Evolutionary conservation across 2,329 filamentous ascomycete species (phyloP), one percentile per base, ranked within the genome.

Genomic region (Fusarium algeriense): DNA sequence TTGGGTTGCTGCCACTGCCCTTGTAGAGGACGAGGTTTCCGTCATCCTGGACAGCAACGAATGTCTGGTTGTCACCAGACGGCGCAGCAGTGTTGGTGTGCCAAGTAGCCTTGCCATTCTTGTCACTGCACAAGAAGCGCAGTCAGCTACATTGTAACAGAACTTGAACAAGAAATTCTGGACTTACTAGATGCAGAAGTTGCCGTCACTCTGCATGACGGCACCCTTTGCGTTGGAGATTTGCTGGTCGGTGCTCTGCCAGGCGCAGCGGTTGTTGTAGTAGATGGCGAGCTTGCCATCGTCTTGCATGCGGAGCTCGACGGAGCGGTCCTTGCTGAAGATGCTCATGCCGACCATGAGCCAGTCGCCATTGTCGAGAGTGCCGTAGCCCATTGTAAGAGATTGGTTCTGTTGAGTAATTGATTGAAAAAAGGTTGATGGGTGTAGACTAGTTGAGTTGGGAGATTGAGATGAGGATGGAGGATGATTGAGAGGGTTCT

Each of bases 261-360:
- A 65, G 15, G 41, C 23, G 14, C 49, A 63, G 13, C 17, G 41
- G 26, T 38, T 19, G 35, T 32, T 26, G 19, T 65, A 20, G 26
- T 65, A 65, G 32, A 64, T 26, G 32, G 59, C 62, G 7, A 65
- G 49, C 44, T 65, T 65, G 44, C 62, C 62, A 7, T 65, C 62
- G n/a, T 65, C 50, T 44, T 65, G 59, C 62, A 65, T 65, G 37
- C 59, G 59, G 32, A 65, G 62, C 44, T 65, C 62, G 8, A 64
- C 50, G 7, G 59, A 46, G 20, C 62, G 49, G 2, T 65, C 32
- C n/a, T 57, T 41, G 32, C 59, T 64, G 35, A 43, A 63, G 35
- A 65, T 56, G 38, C 62, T 65, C 49, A 57, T 56, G 15, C 44
- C 59, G 3, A 57, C 50, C 35, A 64, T 44, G 20, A 65, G 62